Evolutionary conservation across 305 asterid genomes (phyloP).

Genomic region (Stenogyne calaminthoides): DNA sequence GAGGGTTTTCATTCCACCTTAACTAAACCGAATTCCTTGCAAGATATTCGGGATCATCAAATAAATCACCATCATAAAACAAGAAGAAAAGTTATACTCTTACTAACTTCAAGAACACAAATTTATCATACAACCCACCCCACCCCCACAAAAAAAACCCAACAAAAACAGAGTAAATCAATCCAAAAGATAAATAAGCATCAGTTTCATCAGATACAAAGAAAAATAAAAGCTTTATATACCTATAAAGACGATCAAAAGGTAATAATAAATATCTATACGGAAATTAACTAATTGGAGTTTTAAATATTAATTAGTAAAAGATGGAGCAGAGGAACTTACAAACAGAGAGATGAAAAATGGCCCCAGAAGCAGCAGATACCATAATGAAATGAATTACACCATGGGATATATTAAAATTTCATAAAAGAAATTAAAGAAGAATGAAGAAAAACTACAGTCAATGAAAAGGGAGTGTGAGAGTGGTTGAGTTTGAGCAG

Average conservation of each 20-base stretch:
- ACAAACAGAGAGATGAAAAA: constrained; percentile 29
- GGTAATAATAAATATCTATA: no score
- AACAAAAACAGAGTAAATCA: not conserved
- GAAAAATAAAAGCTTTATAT: not conserved
- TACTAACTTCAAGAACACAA: constrained; percentile 18
- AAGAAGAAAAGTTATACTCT: not conserved
- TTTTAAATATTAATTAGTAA: not conserved
- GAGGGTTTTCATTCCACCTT: constrained; percentile 31
- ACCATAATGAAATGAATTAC: not conserved
- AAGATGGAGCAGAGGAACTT: constrained; percentile 36
- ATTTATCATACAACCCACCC: not conserved
- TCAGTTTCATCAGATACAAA: not conserved
- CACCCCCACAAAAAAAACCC: not conserved
- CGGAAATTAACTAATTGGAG: not conserved
- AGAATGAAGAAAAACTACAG: not conserved
- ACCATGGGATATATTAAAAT: not conserved
- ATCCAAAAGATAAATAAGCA: not conserved
- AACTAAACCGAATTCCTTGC: constrained; percentile 30
- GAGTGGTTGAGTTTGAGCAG: constrained; percentile 27
- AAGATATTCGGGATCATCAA: constrained; percentile 31
- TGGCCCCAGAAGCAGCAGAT: constrained; percentile 24
- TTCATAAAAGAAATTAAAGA: not conserved
- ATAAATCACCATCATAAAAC: constrained; percentile 20
- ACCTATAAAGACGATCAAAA: constrained; percentile 19
- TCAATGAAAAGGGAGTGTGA: constrained; percentile 25